These are phyloP conservation scores for Elaphomyces granulatus DNA, from an alignment of 495 filamentous ascomycete species.

Conservation along the genomic window DNA sequence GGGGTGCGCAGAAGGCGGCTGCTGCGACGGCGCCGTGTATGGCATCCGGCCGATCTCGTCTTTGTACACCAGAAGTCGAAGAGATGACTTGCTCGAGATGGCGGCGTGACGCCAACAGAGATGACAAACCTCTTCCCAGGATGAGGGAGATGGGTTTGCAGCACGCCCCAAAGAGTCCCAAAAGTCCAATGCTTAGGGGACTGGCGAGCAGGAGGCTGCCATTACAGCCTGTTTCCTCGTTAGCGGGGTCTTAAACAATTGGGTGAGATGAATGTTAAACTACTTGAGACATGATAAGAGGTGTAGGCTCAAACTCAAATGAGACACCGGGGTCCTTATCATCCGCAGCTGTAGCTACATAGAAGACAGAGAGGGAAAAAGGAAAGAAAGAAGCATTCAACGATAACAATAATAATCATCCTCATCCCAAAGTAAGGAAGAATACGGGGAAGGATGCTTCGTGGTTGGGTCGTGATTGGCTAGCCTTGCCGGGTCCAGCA, in stretches of 20 bases:
- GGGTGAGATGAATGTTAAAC: too few species aligned
- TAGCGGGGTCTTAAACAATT: neutral
- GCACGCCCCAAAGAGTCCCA: neutral
- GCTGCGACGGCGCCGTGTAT: slow-evolving; percentile 79
- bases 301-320: too few species aligned
- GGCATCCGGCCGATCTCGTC: slow-evolving; percentile 57
- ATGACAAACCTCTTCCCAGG: neutral
- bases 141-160: neutral
- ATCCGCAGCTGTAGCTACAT: neutral
- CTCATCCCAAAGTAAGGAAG: too few species aligned
- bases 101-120: neutral
- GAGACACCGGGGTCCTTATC: too few species aligned
- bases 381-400: neutral
- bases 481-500: too few species aligned
- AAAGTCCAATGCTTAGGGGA: neutral
- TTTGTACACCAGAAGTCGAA: slow-evolving; percentile 24
- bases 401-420: too few species aligned
- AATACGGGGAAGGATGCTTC: too few species aligned
- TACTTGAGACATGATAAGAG: too few species aligned
- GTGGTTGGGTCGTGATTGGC: too few species aligned
- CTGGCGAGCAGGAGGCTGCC: neutral
- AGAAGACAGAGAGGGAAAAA: neutral
- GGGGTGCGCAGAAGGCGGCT: slow-evolving; percentile 61
- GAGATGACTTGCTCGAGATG: neutral
- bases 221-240: neutral